Base-by-base conservation (phyloP, 305 asterid species). In the Fraxinus latifolia region DNA sequence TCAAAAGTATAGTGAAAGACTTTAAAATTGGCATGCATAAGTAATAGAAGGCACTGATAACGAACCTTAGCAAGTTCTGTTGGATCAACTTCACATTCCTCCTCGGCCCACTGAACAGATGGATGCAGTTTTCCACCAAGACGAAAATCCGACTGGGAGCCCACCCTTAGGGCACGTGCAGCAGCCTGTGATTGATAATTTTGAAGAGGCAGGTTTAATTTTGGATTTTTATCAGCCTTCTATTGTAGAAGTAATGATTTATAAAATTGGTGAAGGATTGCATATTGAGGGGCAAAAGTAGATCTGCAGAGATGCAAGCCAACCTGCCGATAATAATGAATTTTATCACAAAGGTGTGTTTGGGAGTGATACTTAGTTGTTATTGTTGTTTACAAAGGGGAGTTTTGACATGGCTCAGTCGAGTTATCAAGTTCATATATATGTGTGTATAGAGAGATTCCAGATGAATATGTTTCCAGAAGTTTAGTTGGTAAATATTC, bases 171-270 rank as follows among this genome's bases (percentile, higher is more conserved):
- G 73, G 97, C 98, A 80, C 98, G 94, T 77, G 96, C 81, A 12
- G 99, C 99, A 78, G 98, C 97, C 99, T 95, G 99, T 94, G 93
- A 88, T 93, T 67, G 93, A 92, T 88, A 92, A 91, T 93, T 93
- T 92, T 84, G 89, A 86, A 85, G 88, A 89, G 91, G 93, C 31
- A 82, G 84, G 86, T 91, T 90, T 86, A 90, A 87, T 89, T 90
- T 85, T 77, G 78, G 80, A 86, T 86, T 85, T 87, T 82, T 29
- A 84, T 47, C 72, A 77, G 85, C 87, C 87, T 86, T 87, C 37
- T 84, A 21, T 77, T 50, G 82, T 78, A 65, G 86, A 78, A 74
- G 83, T 58, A 68, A 68, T 79, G 65, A 77, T 82, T 70, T 84
- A 76, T 62, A 84, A 78, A 85, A 58, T 76, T 74, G 1, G 74